Percentiles rank a stretch among this genome's conserved stretches.
Evolutionary conservation across 805 yeast species (phyloP).

Genomic region (Metschnikowia hibisci): DNA sequence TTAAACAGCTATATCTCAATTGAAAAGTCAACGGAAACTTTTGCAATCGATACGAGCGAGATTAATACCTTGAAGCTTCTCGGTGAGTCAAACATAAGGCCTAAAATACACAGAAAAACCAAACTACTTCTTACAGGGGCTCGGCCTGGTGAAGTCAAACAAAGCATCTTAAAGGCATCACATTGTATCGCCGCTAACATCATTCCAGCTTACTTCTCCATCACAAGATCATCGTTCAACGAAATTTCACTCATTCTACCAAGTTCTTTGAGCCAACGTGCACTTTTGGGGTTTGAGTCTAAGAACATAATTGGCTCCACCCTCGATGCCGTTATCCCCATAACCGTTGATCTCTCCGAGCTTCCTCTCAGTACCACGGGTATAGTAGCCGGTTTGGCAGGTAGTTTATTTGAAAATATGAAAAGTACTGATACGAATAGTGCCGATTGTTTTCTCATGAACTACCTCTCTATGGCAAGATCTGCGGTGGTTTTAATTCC

Average conservation of each 20-base stretch:
- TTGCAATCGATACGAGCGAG: slow-evolving; percentile 1
- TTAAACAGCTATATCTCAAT: slow-evolving; percentile 39
- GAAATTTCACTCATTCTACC: slow-evolving; percentile 50
- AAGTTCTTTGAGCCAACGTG: slow-evolving; percentile 32
- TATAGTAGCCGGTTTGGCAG: slow-evolving; percentile 62
- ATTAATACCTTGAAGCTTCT: slow-evolving; percentile 8
- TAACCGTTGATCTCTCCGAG: slow-evolving; percentile 48
- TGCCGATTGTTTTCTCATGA: slow-evolving; percentile 43
- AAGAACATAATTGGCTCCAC: slow-evolving; percentile 51
- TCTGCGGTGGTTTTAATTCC: slow-evolving; percentile 60
- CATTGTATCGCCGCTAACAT: slow-evolving; percentile 29
- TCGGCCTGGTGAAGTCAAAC: slow-evolving; percentile 44
- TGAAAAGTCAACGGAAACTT: background rate
- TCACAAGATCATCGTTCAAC: slow-evolving; percentile 48
- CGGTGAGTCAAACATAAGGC: slow-evolving; percentile 31
- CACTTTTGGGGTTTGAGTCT: slow-evolving; percentile 37
- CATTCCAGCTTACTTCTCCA: slow-evolving; percentile 47
- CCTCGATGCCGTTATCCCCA: slow-evolving; percentile 54
- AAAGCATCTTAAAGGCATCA: slow-evolving; percentile 42
- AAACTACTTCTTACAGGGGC: slow-evolving; percentile 57
- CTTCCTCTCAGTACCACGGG: slow-evolving; percentile 62
- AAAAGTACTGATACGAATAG: slow-evolving; percentile 13
- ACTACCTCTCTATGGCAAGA: slow-evolving; percentile 57
- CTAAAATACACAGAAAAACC: slow-evolving; percentile 37
- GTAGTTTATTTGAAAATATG: slow-evolving; percentile 38